Percentiles rank a stretch among this genome's conserved stretches.
Conservation (phyloP, 1,284 basidiomycete genomes). For the Chondrostereum purpureum region DNA sequence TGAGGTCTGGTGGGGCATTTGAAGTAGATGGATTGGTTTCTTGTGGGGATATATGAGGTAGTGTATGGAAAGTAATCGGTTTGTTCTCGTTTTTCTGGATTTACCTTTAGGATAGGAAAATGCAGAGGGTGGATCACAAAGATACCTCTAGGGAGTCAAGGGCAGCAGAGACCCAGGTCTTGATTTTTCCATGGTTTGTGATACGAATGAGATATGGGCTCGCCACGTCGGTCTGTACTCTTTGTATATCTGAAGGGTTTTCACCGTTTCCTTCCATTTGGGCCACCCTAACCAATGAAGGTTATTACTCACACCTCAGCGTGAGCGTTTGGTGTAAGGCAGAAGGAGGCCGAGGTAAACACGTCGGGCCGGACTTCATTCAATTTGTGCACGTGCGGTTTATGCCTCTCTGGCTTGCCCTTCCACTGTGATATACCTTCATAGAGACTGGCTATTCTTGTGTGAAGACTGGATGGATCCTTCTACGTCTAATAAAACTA, state of each 20-base stretch:
- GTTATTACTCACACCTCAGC: too few relatives aligned
- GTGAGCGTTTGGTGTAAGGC: slow-evolving; percentile 13
- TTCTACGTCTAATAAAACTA: neutral
- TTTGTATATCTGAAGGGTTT: too few relatives aligned
- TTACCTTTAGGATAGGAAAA: slow-evolving; percentile 3
- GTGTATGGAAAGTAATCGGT: slow-evolving; percentile 63
- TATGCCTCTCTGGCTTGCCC: too few relatives aligned
- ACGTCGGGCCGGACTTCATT: neutral
- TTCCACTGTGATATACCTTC: too few relatives aligned
- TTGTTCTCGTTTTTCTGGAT: slow-evolving; percentile 47
- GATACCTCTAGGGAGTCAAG: slow-evolving; percentile 60
- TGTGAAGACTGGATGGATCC: neutral
- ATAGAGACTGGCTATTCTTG: too few relatives aligned
- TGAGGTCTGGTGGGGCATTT: slow-evolving; percentile 8
- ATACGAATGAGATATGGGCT: slow-evolving; percentile 56
- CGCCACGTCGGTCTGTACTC: too few relatives aligned
- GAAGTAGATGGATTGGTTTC: slow-evolving; percentile 3
- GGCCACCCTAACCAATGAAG: too few relatives aligned
- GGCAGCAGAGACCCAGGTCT: slow-evolving; percentile 54
- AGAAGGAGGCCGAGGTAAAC: neutral
- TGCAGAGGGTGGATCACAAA: slow-evolving; percentile 14
- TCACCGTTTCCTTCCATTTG: too few relatives aligned
- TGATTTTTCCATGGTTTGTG: slow-evolving; percentile 58
- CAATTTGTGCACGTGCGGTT: too few relatives aligned
- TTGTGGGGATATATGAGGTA: slow-evolving; percentile 31